A percentile compares a stretch with the other conserved stretches of the same genome.
phyloP scores from a whole-genome alignment of 192 early-diverging fungal genomes.

The Spinellus fusiger region DNA sequence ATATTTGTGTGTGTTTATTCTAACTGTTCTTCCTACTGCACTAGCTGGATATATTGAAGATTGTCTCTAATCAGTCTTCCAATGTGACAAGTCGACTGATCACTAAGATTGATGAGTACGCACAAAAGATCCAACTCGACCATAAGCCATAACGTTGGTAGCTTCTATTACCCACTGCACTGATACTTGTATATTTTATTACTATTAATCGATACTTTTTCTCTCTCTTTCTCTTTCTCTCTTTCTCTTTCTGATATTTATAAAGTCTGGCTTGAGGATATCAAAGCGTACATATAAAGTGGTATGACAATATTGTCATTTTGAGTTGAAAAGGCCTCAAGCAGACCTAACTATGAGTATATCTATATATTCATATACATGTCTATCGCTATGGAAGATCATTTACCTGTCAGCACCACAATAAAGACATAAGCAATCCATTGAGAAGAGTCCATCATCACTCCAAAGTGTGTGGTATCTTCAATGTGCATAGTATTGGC shows the following conservation, averaged over 20 bases:
- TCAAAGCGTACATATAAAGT: constrained; percentile 56
- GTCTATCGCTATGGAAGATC: too few species aligned
- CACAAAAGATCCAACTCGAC: constrained; percentile 6
- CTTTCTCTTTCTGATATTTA: background rate
- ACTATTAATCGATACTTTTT: too few species aligned
- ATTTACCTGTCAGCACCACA: constrained; percentile 34
- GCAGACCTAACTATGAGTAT: constrained; percentile 41
- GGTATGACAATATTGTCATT: constrained; percentile 95
- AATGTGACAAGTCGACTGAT: constrained; percentile 17
- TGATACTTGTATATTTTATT: background rate
- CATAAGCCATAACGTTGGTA: too few species aligned
- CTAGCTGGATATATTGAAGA: constrained; percentile 23
- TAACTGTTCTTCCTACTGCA: background rate
- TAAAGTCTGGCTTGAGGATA: background rate
- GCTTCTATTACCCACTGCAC: too few species aligned
- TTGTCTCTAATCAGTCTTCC: constrained; percentile 15
- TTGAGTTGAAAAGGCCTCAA: constrained; percentile 87
- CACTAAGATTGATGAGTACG: constrained; percentile 17
- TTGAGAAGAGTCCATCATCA: constrained; percentile 17
- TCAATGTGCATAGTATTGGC: constrained; percentile 3
- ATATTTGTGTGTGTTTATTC: background rate
- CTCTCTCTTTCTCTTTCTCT: too few species aligned
- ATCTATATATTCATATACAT: background rate
- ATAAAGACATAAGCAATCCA: constrained; percentile 27
- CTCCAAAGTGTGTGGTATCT: constrained; percentile 6